Base-by-base conservation (phyloP, 371 early-diverging fungal genomes). In the Coemansia sp. region DNA sequence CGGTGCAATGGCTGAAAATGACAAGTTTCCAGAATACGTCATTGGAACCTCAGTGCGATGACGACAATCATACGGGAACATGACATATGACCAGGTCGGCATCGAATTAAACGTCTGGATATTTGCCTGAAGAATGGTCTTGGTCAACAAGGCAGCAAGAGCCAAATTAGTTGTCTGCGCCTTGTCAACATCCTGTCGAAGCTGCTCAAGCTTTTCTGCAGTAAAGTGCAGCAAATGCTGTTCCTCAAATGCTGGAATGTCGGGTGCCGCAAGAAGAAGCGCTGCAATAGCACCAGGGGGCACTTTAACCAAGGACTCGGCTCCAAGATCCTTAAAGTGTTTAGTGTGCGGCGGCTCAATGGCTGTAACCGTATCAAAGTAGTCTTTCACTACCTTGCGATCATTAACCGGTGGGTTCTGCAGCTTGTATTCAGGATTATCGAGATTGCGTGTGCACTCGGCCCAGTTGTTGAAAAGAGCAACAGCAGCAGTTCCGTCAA, bases 161-260 rank as follows among this genome's bases (percentile, higher is more conserved):
- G 40, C 67, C 20, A 64, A 48, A 37, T 56, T 59, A 9, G 62
- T 62, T 0, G 73, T 64, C 59, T 73, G 69, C 12, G 28, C 14
- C 12, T 2, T 16, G 39, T 69, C 78, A 12, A 73, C 54, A 6
- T 77, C 69, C 23, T 65, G 64, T 14, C 78, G 78, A 48, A 77
- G 25, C 33, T 55, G 69, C 63, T 77, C 69, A 0, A 77, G 40
- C 16, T 50, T 63, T 9, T 25, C 59, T 1, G 58, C 47, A 1
- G 26, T 65, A 26, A 77, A 56, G 44, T 77, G 78, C n/a, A 77
- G 39, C 52, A 77, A 47, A 21, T 77, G 78, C 39, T 77, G 78
- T 23, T 77, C 59, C 30, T 65, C 58, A 9, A 62, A 37, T 4
- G 14, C 12, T 0, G 64, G 65, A 0, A 55, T 37, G 18, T 77